Base-by-base conservation (phyloP, 495 filamentous ascomycete species). In the Penicillium steckii region DNA sequence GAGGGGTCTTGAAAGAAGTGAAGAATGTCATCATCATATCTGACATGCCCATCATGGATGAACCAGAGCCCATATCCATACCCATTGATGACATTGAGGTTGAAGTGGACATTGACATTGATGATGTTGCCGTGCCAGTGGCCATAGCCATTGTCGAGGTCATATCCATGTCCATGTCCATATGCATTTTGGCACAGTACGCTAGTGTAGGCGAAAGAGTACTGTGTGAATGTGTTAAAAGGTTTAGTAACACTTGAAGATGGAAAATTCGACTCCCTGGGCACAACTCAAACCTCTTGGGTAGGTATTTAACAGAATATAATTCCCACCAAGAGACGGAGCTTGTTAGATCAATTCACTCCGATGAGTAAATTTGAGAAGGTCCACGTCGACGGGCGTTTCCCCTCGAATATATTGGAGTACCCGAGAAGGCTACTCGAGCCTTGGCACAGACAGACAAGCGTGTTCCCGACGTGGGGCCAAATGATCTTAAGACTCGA, bases 11-110 rank as follows among this genome's bases (percentile, higher is more conserved):
- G 35, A 50, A 47, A 0, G 62, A 66, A 44, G 55, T 60, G 51
- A 68, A 68, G 53, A 68, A 68, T 8, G 57, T 61, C 65, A 68
- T 68, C 17, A 53, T 33, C 65, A 68, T 66, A 15, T 54, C 50
- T n/a, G 64, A 54, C 62, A 63, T 66, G 42, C 47, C 48, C 60
- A 63, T 48, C 42, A 53, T 53, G 13, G 50, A 53, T 2, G 55
- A 58, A 4, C 8, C 19, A 19, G 22, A 26, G 41, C 33, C 50
- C 57, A 60, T 64, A 48, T 52, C 55, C 54, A 60, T 64, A 48
- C 50, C 55, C 54, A 61, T 61, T 5, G 43, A 48, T 0, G 54
- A 51, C 38, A 43, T 53, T 43, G 43, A 33, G 2, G 59, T 53
- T 17, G 59, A 52, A 4, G 59, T 50, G 13, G 59, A 18, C 59